Conservation (phyloP, 2,329 filamentous ascomycete species). For the Cytospora schulzeri region DNA sequence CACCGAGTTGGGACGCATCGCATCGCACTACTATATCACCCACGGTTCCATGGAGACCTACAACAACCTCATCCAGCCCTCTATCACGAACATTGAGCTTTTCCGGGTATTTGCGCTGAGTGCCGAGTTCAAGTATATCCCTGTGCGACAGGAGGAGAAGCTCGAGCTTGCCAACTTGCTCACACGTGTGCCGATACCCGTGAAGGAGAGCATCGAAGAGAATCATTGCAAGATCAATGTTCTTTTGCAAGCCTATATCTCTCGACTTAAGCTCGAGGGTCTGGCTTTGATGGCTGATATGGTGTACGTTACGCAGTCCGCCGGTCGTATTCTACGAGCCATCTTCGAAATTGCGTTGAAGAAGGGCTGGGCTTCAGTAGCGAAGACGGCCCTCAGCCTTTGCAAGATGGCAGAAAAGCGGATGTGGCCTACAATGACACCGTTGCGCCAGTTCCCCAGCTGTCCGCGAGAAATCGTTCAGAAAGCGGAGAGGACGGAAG, state of each 20-base stretch:
- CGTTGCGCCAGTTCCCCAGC: conserved; percentile 82
- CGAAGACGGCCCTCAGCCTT: conserved; percentile 87
- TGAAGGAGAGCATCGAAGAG: conserved; percentile 97
- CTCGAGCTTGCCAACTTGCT: conserved; percentile 91
- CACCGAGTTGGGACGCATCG: conserved; percentile 92
- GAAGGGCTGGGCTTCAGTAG: conserved; percentile 93
- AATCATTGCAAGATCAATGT: conserved; percentile 98
- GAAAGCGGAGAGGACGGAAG: conserved; percentile 93
- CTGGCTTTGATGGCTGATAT: conserved; percentile 96
- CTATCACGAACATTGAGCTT: conserved; percentile 89
- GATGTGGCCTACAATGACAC: conserved; percentile 99
- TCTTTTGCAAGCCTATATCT: conserved; percentile 93
- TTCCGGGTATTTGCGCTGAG: conserved; percentile 96
- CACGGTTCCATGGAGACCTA: conserved; percentile 96
- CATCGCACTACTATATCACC: conserved; percentile 98
- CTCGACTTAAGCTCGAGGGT: conserved; percentile 88
- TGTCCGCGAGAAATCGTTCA: conserved; percentile 85
- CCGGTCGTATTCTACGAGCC: conserved; percentile 90
- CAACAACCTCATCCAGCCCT: conserved; percentile 91
- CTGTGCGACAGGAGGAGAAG: conserved; percentile 96
- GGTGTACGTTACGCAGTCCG: conserved; percentile 97
- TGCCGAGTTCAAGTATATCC: conserved; percentile 98
- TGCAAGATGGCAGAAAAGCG: conserved; percentile 99
- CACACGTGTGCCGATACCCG: conserved; percentile 86
- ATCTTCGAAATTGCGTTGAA: conserved; percentile 97